Percentiles rank a stretch among this genome's conserved stretches.
Conservation (phyloP, 495 filamentous ascomycete genomes). For the Penicillium chermesinum region DNA sequence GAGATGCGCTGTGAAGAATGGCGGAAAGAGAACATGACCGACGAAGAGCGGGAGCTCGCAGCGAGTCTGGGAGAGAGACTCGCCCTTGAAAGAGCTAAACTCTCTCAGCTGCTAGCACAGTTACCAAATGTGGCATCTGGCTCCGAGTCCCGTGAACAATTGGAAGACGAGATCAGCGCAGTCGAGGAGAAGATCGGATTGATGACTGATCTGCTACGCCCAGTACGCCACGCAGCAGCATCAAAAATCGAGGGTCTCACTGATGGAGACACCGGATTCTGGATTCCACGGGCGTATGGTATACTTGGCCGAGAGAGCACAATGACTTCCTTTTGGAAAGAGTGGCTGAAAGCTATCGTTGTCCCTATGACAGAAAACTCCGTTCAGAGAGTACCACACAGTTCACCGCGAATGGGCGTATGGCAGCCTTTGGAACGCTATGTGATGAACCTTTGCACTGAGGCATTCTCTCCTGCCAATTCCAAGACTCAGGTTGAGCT, state of each 20-base stretch:
- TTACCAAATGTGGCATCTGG: conserved; percentile 76
- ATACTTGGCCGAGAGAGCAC: conserved; percentile 81
- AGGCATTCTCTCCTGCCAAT: conserved; percentile 83
- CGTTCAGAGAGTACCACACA: conserved; percentile 75
- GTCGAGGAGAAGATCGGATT: conserved; percentile 95
- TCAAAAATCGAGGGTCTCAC: conserved; percentile 97
- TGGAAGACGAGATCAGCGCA: conserved; percentile 91
- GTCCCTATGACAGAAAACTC: conserved; percentile 92
- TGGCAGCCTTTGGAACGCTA: conserved; percentile 97
- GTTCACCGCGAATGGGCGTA: conserved; percentile 84
- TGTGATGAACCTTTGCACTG: conserved; percentile 95
- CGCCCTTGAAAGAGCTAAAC: conserved; percentile 81
- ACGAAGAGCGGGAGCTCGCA: conserved; percentile 90
- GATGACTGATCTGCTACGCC: conserved; percentile 92
- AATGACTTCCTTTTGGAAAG: conserved; percentile 94
- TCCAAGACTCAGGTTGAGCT: conserved; percentile 96
- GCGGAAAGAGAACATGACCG: conserved; percentile 91
- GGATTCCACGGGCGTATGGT: conserved; percentile 92
- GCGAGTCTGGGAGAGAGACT: conserved; percentile 87
- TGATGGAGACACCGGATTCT: conserved; percentile 91
- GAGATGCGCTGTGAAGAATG: conserved; percentile 91
- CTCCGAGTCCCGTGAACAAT: conserved; percentile 68
- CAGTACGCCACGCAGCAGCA: conserved; percentile 87
- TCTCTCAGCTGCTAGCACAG: conserved; percentile 79
- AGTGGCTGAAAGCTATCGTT: conserved; percentile 88